phyloP scores from a whole-genome alignment of 306 rosid species.

The Medicago arabica region DNA sequence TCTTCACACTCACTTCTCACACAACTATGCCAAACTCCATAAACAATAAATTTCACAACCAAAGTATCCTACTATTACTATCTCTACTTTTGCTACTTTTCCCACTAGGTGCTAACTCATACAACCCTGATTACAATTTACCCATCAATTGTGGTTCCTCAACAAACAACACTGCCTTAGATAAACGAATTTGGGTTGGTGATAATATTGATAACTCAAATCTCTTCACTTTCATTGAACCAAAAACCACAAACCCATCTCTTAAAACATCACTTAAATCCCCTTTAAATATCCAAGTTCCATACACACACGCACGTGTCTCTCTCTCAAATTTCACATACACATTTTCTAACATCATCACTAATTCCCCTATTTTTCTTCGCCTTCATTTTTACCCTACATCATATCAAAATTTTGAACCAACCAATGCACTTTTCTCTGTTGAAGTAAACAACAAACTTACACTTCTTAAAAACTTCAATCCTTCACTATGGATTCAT shows the following conservation, averaged over 20 bases:
- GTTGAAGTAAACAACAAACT: too few species aligned
- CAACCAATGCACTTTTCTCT: too few species aligned
- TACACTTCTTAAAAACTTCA: conserved; percentile 45
- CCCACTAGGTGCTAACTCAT: neutral
- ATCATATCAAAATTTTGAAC: too few species aligned
- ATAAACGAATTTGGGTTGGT: neutral
- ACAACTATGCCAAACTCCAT: neutral
- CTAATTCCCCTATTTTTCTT: too few species aligned
- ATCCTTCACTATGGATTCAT: neutral
- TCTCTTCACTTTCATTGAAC: neutral
- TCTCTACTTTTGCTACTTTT: neutral
- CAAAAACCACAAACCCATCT: neutral
- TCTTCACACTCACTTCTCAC: neutral
- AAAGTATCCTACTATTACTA: neutral
- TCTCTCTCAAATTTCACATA: neutral
- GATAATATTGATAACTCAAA: neutral
- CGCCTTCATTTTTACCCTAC: too few species aligned
- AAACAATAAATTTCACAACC: neutral
- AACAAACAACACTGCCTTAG: neutral
- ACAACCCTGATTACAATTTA: neutral
- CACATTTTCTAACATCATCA: too few species aligned
- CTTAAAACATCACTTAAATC: neutral
- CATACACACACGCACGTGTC: conserved; percentile 1
- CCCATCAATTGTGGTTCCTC: neutral
- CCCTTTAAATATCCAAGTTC: neutral